Percentiles rank a stretch among this genome's conserved stretches.
Evolutionary conservation across 2,329 filamentous ascomycete genomes (phyloP).

Genomic region (Chaetomium strumarium): DNA sequence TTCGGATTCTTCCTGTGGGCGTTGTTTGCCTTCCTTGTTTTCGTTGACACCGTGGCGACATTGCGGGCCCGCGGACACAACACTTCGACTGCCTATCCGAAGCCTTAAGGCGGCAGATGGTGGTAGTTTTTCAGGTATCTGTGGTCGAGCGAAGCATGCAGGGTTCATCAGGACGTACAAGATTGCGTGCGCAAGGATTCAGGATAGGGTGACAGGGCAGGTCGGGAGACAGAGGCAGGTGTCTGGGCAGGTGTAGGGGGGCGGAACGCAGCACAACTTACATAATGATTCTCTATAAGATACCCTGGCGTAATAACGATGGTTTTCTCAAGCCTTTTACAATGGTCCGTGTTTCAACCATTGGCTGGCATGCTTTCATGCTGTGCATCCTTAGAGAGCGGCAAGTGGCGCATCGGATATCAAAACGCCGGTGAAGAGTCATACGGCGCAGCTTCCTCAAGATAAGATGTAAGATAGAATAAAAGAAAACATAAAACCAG

Average conservation of each 20-base stretch:
- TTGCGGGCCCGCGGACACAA: conserved; percentile 3
- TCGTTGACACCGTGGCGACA: conserved; percentile 16
- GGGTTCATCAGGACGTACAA: background rate
- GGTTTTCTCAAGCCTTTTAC: background rate
- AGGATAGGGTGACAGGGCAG: background rate
- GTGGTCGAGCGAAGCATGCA: background rate
- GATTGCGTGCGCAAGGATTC: background rate
- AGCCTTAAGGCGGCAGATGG: conserved; percentile 14
- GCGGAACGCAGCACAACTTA: background rate
- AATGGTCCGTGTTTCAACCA: too few species aligned
- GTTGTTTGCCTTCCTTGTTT: conserved; percentile 18
- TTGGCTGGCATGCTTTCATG: too few species aligned
- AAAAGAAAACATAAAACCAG: too few species aligned
- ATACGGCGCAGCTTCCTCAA: too few species aligned
- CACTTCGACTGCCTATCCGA: conserved; percentile 5
- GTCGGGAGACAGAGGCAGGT: background rate
- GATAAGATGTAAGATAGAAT: too few species aligned
- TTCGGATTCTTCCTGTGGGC: conserved; percentile 45
- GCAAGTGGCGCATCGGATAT: too few species aligned
- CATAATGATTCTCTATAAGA: background rate
- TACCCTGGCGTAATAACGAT: conserved; percentile 1
- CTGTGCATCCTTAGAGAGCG: too few species aligned
- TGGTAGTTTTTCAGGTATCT: background rate
- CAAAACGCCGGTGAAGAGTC: too few species aligned
- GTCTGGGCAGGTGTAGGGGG: background rate